These are phyloP conservation scores for Abortiporus biennis DNA, from an alignment of 1,284 basidiomycete species.

Conservation along the genomic window DNA sequence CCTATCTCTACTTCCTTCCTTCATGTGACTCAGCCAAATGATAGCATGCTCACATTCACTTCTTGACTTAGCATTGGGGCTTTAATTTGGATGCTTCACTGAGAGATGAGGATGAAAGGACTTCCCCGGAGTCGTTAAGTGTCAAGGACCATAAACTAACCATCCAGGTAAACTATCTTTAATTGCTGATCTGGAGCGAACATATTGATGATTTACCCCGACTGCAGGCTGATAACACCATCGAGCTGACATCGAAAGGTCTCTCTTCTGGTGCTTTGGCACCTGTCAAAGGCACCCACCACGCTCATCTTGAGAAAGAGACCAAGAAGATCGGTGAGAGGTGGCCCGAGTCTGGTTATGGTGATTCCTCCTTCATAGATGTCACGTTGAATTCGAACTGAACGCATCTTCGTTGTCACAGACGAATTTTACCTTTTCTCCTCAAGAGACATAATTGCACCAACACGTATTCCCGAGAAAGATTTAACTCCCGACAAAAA, in stretches of 20 bases:
- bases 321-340: slow-evolving; percentile 50
- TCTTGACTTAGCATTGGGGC: slow-evolving; percentile 60
- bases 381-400: neutral
- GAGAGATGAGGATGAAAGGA: slow-evolving; percentile 18
- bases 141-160: slow-evolving; percentile 53
- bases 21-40: neutral
- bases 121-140: slow-evolving; percentile 30
- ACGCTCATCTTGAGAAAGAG: slow-evolving; percentile 37
- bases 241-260: slow-evolving; percentile 42
- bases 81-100: slow-evolving; percentile 73
- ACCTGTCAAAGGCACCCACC: slow-evolving; percentile 40
- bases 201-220: neutral
- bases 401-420: slow-evolving; percentile 18
- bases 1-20: neutral
- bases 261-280: slow-evolving; percentile 50
- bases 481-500: slow-evolving; percentile 32
- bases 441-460: slow-evolving; percentile 27
- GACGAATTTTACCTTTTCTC: slow-evolving; percentile 64
- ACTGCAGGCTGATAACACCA: slow-evolving; percentile 45
- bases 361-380: slow-evolving; percentile 26
- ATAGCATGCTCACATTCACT: slow-evolving; percentile 2
- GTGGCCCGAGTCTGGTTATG: slow-evolving; percentile 54
- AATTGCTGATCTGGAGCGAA: neutral
- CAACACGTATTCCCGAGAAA: slow-evolving; percentile 26
- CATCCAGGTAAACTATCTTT: slow-evolving; percentile 40